Conservation (phyloP, 2,329 filamentous ascomycete species). For the Aspergillus aculeatinus region DNA sequence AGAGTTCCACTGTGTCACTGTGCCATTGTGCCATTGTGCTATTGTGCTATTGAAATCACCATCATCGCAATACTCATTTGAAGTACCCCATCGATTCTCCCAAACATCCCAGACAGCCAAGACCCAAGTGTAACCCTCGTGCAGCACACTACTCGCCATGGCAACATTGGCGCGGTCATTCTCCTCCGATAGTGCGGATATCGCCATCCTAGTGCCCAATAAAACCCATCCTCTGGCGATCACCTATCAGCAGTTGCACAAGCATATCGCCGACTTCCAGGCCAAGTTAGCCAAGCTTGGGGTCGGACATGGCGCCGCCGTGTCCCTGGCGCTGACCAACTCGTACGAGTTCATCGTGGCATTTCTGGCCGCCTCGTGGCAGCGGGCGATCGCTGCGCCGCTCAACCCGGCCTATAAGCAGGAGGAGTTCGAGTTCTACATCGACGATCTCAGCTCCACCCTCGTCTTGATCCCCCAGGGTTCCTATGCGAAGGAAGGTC, state of each 20-base stretch:
- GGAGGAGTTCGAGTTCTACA: slow-evolving; percentile 88
- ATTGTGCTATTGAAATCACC: not conserved
- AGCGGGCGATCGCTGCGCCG: slow-evolving; percentile 80
- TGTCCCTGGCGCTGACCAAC: slow-evolving; percentile 81
- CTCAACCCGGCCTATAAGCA: slow-evolving; percentile 87
- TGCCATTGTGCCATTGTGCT: not conserved
- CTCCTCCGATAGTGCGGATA: slow-evolving; percentile 50
- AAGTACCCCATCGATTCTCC: not conserved
- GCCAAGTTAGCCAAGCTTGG: slow-evolving; percentile 73
- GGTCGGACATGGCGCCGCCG: slow-evolving; percentile 65
- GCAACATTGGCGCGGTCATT: slow-evolving; percentile 60
- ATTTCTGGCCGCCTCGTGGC: slow-evolving; percentile 82
- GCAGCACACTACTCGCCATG: slow-evolving; percentile 37
- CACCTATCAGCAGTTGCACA: slow-evolving; percentile 66
- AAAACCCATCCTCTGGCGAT: slow-evolving; percentile 62
- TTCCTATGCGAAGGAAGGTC: slow-evolving; percentile 63
- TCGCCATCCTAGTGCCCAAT: slow-evolving; percentile 72
- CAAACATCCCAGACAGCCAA: slow-evolving; percentile 13
- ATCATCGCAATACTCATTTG: not conserved
- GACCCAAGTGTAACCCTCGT: slow-evolving; percentile 4
- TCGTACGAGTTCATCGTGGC: slow-evolving; percentile 86
- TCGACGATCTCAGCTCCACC: slow-evolving; percentile 79
- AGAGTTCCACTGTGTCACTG: too few species aligned
- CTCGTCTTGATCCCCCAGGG: slow-evolving; percentile 74
- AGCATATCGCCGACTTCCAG: slow-evolving; percentile 71